Conservation (phyloP, 78 protist species). For the Cavenderia fasciculata region DNA sequence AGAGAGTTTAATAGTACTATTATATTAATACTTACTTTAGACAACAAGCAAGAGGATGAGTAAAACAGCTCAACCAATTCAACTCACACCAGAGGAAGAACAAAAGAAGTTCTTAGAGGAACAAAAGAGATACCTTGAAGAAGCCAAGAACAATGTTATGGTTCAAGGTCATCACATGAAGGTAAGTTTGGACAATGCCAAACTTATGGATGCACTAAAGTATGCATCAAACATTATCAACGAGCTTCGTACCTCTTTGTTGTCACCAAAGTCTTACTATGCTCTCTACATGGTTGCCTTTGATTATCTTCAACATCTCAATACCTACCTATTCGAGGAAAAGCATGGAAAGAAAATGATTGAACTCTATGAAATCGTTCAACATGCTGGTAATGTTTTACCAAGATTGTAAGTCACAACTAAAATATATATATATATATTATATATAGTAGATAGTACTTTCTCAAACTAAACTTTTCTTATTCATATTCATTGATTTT, state of each 20-base stretch:
- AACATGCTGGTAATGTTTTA: conserved; percentile 96
- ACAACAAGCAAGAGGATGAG: too few relatives aligned
- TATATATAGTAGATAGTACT: too few relatives aligned
- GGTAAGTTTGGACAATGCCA: conserved; percentile 74
- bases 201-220: conserved; percentile 94
- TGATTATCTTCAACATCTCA: conserved; percentile 91
- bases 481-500: not conserved
- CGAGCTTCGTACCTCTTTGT: conserved; percentile 93
- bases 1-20: too few relatives aligned
- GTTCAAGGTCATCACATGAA: conserved; percentile 90
- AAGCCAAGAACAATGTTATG: conserved; percentile 80
- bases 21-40: too few relatives aligned
- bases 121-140: conserved; percentile 80
- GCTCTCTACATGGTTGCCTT: conserved; percentile 93
- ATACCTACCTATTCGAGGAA: conserved; percentile 87
- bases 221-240: conserved; percentile 87
- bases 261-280: conserved; percentile 96
- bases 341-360: conserved; percentile 78
- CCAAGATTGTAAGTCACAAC: conserved; percentile 93
- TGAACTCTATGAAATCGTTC: conserved; percentile 97
- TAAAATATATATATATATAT: too few relatives aligned
- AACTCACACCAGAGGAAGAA: conserved; percentile 79
- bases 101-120: conserved; percentile 73
- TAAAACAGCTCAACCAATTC: too few relatives aligned
- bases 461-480: too few relatives aligned